Conservation (phyloP, 73 alveolate genomes). For the Tetrahymena malaccensis region DNA sequence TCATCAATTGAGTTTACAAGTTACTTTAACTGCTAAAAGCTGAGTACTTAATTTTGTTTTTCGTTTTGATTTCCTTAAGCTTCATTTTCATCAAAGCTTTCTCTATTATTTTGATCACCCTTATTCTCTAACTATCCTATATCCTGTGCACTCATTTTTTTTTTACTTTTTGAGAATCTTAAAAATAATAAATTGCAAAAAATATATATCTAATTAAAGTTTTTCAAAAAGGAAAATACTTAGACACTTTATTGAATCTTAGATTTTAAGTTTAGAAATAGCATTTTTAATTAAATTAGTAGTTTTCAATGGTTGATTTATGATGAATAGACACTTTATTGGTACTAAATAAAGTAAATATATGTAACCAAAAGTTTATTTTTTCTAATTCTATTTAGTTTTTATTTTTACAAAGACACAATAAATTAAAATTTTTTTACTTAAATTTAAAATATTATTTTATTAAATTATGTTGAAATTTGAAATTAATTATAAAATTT, state of each 20-base stretch:
- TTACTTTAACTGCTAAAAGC: neutral
- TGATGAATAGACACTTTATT: neutral
- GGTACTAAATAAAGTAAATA: neutral
- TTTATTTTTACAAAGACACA: too few relatives aligned
- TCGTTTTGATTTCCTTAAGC: neutral
- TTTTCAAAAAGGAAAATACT: neutral
- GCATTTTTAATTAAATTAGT: too few relatives aligned
- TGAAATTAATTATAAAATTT: too few relatives aligned
- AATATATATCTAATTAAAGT: too few relatives aligned
- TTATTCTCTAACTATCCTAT: neutral
- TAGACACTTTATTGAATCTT: neutral
- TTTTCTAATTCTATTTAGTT: too few relatives aligned
- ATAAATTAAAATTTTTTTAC: too few relatives aligned
- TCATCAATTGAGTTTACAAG: neutral
- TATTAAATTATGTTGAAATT: too few relatives aligned
- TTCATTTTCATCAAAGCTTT: neutral
- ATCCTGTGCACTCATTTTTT: neutral
- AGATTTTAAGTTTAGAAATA: neutral
- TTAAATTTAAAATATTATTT: too few relatives aligned
- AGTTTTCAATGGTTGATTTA: too few relatives aligned
- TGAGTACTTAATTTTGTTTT: neutral
- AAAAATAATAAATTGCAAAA: too few relatives aligned
- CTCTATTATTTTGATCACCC: neutral
- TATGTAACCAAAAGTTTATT: too few relatives aligned
- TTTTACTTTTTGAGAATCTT: neutral